Base-by-base conservation (phyloP, 2,329 filamentous ascomycete genomes). In the Sordariomycetes sp. region DNA sequence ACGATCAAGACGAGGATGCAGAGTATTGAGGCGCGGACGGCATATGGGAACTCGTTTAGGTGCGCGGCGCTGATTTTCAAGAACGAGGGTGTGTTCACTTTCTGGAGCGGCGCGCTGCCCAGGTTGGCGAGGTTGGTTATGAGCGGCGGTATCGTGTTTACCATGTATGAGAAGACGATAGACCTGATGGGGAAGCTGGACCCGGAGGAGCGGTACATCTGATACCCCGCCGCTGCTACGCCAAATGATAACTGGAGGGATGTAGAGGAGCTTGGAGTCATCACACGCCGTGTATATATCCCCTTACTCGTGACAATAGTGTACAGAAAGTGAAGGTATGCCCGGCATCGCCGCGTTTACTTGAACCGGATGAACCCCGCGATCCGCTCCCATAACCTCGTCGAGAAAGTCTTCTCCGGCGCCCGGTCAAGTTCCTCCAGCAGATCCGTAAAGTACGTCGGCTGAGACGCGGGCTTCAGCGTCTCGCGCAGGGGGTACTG, bases 1-100 rank as follows among this genome's bases (percentile, higher is more conserved):
- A 97, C 92, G 0, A 81, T 99, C 69, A 99, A 99, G 81, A 99
- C 94, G 62, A 74, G 90, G 61, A 99, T 99, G 94, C 94, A 99
- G 79, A 95, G 90, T 63, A 86, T 96, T 60, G 90, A 96, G 70
- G 89, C 92, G 36, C 81, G 80, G 61, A 76, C 73, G 51, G 73
- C 86, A 60, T 99, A 99, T 68, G 90, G 87, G 67, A 96, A 95
- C 72, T 94, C 86, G 64, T 80, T 95, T 62, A 80, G 84, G 53
- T 99, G 94, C 69, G 91, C 87, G 0, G 77, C 80, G 12, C 78
- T 85, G 65, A 95, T 99, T 62, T 87, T 94, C 69, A 88, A 84
- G 71, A 84, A 96, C 56, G 94, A 99, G 72, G 92, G 94, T 2
- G 58, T 97, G 13, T 69, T 92, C 48, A 96, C 91, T 1, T 88